Evolutionary conservation across 768 basidiomycete genomes (phyloP).

Genomic region (Tremella fuciformis): DNA sequence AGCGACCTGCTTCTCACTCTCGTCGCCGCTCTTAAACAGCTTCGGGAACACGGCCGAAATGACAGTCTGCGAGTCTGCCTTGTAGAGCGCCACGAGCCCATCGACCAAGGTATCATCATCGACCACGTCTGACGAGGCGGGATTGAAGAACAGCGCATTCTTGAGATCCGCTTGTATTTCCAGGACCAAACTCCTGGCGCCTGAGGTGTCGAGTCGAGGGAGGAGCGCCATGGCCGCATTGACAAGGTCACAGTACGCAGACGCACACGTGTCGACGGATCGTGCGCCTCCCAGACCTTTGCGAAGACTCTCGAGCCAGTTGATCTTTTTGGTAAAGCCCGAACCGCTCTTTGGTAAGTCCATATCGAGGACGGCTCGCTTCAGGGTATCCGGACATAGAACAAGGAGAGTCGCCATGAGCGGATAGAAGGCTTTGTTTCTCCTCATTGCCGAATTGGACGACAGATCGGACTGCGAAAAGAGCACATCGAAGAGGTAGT

Average conservation of each 20-base stretch:
- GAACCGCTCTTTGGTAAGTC: constrained; percentile 11
- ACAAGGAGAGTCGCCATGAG: constrained; percentile 71
- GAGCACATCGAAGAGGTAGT: constrained; percentile 79
- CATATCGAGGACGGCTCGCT: constrained; percentile 52
- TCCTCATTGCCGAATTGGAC: constrained; percentile 24
- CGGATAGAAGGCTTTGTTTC: constrained; percentile 66
- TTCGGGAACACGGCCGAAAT: constrained; percentile 61
- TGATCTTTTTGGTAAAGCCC: constrained; percentile 37
- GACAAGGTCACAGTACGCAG: constrained; percentile 74
- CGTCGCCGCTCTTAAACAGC: constrained; percentile 71
- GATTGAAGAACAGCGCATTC: constrained; percentile 60
- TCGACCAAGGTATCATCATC: constrained; percentile 76
- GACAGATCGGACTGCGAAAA: constrained; percentile 54
- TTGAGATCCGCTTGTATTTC: constrained; percentile 79
- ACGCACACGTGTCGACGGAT: constrained; percentile 64
- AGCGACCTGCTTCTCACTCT: constrained; percentile 74
- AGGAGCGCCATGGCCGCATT: constrained; percentile 63
- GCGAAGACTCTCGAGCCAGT: constrained; percentile 46
- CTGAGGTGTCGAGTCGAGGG: constrained; percentile 59
- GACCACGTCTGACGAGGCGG: constrained; percentile 61
- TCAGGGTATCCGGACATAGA: constrained; percentile 71
- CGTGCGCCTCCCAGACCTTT: constrained; percentile 62
- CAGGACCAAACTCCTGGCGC: constrained; percentile 63
- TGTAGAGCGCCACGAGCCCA: constrained; percentile 68
- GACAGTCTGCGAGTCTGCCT: constrained; percentile 66